phyloP scores from a whole-genome alignment of 78 protist genomes.

The Dictyostelium brefeldianum region DNA sequence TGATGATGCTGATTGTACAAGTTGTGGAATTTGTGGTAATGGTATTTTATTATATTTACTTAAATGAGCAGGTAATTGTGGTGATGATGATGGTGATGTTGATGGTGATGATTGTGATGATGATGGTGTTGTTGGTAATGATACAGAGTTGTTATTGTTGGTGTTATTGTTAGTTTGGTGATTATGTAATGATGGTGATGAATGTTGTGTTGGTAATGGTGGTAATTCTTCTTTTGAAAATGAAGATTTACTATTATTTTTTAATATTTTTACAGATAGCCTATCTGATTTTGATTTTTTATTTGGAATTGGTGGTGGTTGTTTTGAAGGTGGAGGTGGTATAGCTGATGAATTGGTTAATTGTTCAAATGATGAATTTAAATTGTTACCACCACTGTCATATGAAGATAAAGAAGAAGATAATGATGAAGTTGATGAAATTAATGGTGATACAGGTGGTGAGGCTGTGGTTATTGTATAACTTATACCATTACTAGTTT shows the following conservation, averaged over 20 bases:
- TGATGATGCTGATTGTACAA: slow-evolving; percentile 11
- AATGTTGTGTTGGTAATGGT: not conserved
- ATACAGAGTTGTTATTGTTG: not conserved
- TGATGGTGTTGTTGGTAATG: not conserved
- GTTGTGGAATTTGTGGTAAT: slow-evolving; percentile 8
- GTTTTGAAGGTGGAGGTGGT: not conserved
- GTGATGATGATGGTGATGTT: not conserved
- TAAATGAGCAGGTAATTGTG: not conserved
- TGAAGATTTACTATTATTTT: not conserved
- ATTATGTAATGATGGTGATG: not conserved
- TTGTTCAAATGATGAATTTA: slow-evolving; percentile 25
- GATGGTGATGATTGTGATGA: not conserved
- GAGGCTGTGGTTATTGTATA: not conserved
- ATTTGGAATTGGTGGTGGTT: not conserved
- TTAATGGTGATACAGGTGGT: not conserved
- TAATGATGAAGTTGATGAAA: not conserved
- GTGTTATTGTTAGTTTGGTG: not conserved
- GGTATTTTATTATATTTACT: slow-evolving; percentile 21
- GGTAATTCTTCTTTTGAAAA: not conserved
- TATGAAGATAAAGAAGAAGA: not conserved
- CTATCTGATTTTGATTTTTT: slow-evolving; percentile 16
- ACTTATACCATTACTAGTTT: not conserved
- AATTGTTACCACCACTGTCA: not conserved
- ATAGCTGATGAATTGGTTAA: not conserved
- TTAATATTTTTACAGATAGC: slow-evolving; percentile 12